These are phyloP conservation scores for Hyphopichia khmerensis DNA, from an alignment of 1,139 yeast genomes.

Conservation along the genomic window DNA sequence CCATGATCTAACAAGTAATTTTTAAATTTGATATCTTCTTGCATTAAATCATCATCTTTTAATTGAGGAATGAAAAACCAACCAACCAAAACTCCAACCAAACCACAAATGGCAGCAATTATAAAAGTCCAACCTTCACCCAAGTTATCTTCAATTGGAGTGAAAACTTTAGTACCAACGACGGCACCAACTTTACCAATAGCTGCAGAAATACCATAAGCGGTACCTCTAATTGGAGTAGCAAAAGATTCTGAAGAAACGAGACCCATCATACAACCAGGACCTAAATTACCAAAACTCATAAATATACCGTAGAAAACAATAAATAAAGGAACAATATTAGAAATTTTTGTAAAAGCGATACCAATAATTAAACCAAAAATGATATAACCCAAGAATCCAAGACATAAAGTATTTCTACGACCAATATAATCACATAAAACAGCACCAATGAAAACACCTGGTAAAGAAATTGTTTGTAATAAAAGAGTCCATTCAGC, in stretches of 20 bases:
- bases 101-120: slow-evolving; percentile 69
- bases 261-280: slow-evolving; percentile 74
- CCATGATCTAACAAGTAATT: slow-evolving; percentile 63
- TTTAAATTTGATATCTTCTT: slow-evolving; percentile 63
- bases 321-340: slow-evolving; percentile 43
- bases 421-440: slow-evolving; percentile 44
- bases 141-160: slow-evolving; percentile 37
- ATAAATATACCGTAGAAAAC: slow-evolving; percentile 50
- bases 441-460: slow-evolving; percentile 45
- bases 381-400: slow-evolving; percentile 46
- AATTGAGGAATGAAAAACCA: slow-evolving; percentile 66
- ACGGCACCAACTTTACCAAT: slow-evolving; percentile 53
- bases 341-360: slow-evolving; percentile 39
- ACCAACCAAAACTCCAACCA: slow-evolving; percentile 62
- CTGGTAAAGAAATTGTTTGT: slow-evolving; percentile 46
- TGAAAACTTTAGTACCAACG: slow-evolving; percentile 45
- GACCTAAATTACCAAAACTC: slow-evolving; percentile 67
- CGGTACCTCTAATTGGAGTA: slow-evolving; percentile 73
- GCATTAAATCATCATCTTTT: slow-evolving; percentile 62
- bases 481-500: slow-evolving; percentile 52
- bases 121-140: slow-evolving; percentile 45
- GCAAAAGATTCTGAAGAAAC: slow-evolving; percentile 69
- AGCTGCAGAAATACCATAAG: slow-evolving; percentile 49
- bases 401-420: slow-evolving; percentile 45
- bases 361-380: slow-evolving; percentile 50